Evolutionary conservation across 164 flowering plant species (phyloP).

Genomic region (Stephania japonica): DNA sequence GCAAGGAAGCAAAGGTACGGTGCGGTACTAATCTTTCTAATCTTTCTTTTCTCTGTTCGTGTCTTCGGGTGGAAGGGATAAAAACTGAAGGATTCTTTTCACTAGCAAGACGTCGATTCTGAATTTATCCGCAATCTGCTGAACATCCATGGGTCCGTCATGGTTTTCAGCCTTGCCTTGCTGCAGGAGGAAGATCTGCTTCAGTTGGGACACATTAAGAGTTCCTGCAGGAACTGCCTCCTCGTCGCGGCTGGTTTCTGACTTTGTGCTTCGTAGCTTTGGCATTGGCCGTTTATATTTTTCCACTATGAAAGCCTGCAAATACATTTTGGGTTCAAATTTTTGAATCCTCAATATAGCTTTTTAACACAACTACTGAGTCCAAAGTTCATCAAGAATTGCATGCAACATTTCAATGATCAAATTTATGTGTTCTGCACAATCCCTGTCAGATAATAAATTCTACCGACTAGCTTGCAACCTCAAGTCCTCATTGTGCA

Average conservation of each 20-base stretch:
- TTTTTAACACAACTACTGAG: too few relatives aligned
- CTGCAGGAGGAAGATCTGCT: constrained; percentile 60
- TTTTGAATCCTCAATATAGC: too few relatives aligned
- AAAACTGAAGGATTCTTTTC: constrained; percentile 41
- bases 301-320: constrained; percentile 66
- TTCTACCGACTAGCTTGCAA: too few relatives aligned
- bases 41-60: constrained; percentile 23
- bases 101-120: constrained; percentile 46
- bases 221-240: constrained; percentile 64
- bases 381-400: too few relatives aligned
- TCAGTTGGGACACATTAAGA: constrained; percentile 61
- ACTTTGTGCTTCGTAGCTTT: constrained; percentile 59
- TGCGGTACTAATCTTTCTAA: constrained; percentile 14
- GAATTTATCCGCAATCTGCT: constrained; percentile 63
- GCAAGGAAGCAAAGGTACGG: not conserved
- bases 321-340: not conserved
- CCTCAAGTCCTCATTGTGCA: too few relatives aligned
- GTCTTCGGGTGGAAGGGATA: constrained; percentile 67
- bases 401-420: too few relatives aligned
- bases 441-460: too few relatives aligned
- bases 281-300: constrained; percentile 72
- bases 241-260: constrained; percentile 51
- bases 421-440: too few relatives aligned
- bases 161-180: constrained; percentile 77
- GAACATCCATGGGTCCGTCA: constrained; percentile 55